These are phyloP conservation scores for Rosa multiflora DNA, from an alignment of 306 rosid genomes.

Conservation along the genomic window DNA sequence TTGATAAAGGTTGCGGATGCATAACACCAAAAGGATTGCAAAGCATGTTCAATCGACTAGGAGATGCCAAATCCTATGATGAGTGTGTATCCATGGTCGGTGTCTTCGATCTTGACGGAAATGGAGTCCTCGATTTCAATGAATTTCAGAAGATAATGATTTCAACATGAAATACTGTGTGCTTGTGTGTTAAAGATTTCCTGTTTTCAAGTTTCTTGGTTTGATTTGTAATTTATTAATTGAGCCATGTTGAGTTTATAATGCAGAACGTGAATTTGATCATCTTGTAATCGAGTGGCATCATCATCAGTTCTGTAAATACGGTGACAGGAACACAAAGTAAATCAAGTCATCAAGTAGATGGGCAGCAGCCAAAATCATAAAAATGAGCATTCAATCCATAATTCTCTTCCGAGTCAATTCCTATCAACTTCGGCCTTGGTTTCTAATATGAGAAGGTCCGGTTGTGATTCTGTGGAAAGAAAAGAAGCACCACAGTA, in stretches of 20 bases:
- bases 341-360: slow-evolving; percentile 6
- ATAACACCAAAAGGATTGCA: slow-evolving; percentile 54
- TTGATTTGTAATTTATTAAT: background rate
- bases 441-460: slow-evolving; percentile 57
- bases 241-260: background rate
- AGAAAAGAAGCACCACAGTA: slow-evolving; percentile 25
- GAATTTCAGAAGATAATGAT: slow-evolving; percentile 57
- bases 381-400: slow-evolving; percentile 27
- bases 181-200: background rate
- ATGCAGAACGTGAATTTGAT: background rate
- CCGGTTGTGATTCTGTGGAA: slow-evolving; percentile 35
- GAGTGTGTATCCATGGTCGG: slow-evolving; percentile 60
- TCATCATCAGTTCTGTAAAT: background rate
- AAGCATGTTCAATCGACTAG: slow-evolving; percentile 42
- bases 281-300: background rate
- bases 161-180: background rate
- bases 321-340: background rate
- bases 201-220: slow-evolving; percentile 3
- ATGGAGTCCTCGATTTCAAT: slow-evolving; percentile 53
- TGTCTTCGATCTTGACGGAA: slow-evolving; percentile 57
- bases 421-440: slow-evolving; percentile 43
- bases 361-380: slow-evolving; percentile 26
- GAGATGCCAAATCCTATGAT: slow-evolving; percentile 44
- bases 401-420: slow-evolving; percentile 26
- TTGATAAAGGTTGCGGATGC: slow-evolving; percentile 47